These are phyloP conservation scores for Litsea cubeba DNA, from an alignment of 164 flowering plant genomes.

Conservation along the genomic window DNA sequence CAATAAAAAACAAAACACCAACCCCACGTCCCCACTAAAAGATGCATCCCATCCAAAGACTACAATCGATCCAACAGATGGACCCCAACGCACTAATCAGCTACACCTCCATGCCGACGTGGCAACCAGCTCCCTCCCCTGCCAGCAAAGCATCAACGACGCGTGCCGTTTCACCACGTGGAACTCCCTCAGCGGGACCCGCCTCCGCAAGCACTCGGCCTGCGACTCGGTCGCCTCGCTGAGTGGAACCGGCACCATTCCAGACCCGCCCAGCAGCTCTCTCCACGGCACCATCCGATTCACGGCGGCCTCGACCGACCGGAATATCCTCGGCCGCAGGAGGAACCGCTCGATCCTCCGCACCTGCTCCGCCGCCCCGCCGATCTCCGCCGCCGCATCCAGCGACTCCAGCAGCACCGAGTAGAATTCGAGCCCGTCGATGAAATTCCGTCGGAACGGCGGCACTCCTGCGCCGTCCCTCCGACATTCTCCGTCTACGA, in stretches of 20 bases:
- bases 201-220: slow-evolving; percentile 67
- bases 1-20: too few species aligned
- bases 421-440: slow-evolving; percentile 61
- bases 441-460: slow-evolving; percentile 28
- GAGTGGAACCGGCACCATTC: slow-evolving; percentile 57
- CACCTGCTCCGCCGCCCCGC: slow-evolving; percentile 34
- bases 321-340: slow-evolving; percentile 51
- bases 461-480: slow-evolving; percentile 9
- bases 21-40: too few species aligned
- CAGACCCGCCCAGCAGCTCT: slow-evolving; percentile 55
- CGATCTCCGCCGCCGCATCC: slow-evolving; percentile 46
- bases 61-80: too few species aligned
- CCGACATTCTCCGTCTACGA: slow-evolving; percentile 59
- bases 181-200: slow-evolving; percentile 70
- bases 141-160: slow-evolving; percentile 88
- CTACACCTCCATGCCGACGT: slow-evolving; percentile 91
- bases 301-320: slow-evolving; percentile 41
- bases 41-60: too few species aligned
- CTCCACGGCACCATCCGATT: slow-evolving; percentile 45
- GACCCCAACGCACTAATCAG: neutral
- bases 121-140: slow-evolving; percentile 64
- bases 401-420: slow-evolving; percentile 67
- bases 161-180: slow-evolving; percentile 69
- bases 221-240: slow-evolving; percentile 75
- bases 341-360: slow-evolving; percentile 58